Conservation (phyloP, 2,329 filamentous ascomycete genomes). For the Aspergillus pseudonomiae region DNA sequence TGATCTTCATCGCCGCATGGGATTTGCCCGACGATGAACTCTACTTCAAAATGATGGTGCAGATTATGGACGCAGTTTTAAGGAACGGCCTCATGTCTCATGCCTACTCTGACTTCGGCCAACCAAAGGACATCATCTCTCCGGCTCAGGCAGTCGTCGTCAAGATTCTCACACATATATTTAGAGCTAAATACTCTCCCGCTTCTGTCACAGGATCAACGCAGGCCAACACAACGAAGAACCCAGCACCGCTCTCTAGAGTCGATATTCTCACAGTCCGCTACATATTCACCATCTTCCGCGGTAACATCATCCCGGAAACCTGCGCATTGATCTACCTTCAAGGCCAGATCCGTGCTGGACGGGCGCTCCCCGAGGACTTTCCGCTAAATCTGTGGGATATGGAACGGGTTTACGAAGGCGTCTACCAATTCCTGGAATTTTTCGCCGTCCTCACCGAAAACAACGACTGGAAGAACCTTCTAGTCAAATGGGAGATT, state of each 20-base stretch:
- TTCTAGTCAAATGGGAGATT: slow-evolving; percentile 89
- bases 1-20: slow-evolving; percentile 97
- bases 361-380: slow-evolving; percentile 75
- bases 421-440: slow-evolving; percentile 89
- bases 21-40: slow-evolving; percentile 90
- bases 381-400: slow-evolving; percentile 97
- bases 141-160: slow-evolving; percentile 92
- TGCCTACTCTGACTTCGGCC: slow-evolving; percentile 86
- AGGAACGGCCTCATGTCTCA: slow-evolving; percentile 88
- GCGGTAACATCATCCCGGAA: slow-evolving; percentile 88
- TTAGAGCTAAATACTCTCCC: slow-evolving; percentile 64
- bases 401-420: slow-evolving; percentile 95
- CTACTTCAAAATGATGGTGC: slow-evolving; percentile 94
- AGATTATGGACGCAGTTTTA: slow-evolving; percentile 91
- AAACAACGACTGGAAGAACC: slow-evolving; percentile 77
- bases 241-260: slow-evolving; percentile 57
- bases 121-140: slow-evolving; percentile 94
- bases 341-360: slow-evolving; percentile 83
- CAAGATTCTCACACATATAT: slow-evolving; percentile 87
- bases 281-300: slow-evolving; percentile 90
- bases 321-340: slow-evolving; percentile 93
- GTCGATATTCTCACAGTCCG: slow-evolving; percentile 72
- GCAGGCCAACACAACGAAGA: slow-evolving; percentile 59
- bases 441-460: slow-evolving; percentile 90
- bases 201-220: slow-evolving; percentile 47